phyloP scores from a whole-genome alignment of 2,329 filamentous ascomycete genomes.

The Hypoxylon sp. region DNA sequence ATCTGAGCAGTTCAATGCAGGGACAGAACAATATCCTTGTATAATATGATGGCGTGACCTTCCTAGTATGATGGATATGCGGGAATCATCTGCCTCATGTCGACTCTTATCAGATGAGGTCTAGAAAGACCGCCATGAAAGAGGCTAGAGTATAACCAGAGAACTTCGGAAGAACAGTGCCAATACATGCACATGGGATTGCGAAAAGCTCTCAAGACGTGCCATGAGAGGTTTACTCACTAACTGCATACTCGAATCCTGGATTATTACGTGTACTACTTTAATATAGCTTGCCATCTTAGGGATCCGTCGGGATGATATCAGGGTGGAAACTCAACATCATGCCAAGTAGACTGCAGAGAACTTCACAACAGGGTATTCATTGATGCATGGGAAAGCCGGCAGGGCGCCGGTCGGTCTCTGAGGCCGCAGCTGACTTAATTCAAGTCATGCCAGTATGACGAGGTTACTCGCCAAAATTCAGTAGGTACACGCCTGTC shows the following conservation, averaged over 20 bases:
- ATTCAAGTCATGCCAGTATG: slow-evolving; percentile 67
- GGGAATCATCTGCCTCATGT: neutral
- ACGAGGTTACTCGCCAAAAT: slow-evolving; percentile 59
- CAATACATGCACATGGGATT: neutral
- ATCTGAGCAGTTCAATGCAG: neutral
- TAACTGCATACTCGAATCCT: neutral
- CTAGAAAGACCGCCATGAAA: neutral
- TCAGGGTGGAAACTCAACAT: neutral
- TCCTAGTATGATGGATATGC: neutral
- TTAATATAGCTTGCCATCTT: neutral
- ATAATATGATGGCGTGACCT: neutral
- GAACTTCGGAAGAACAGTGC: neutral
- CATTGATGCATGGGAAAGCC: slow-evolving; percentile 60
- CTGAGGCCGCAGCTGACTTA: slow-evolving; percentile 76
- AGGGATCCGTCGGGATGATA: neutral
- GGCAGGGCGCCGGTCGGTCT: slow-evolving; percentile 78
- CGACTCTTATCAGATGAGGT: neutral
- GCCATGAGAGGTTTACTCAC: neutral
- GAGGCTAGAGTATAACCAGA: neutral
- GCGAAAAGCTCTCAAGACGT: neutral
- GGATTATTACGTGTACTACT: no score
- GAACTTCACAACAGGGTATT: slow-evolving; percentile 44
- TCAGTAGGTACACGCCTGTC: slow-evolving; percentile 57
- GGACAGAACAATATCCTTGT: neutral
- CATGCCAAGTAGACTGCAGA: neutral